Base-by-base conservation (phyloP, 2,329 filamentous ascomycete species). In the Chaetomium olivaceum region DNA sequence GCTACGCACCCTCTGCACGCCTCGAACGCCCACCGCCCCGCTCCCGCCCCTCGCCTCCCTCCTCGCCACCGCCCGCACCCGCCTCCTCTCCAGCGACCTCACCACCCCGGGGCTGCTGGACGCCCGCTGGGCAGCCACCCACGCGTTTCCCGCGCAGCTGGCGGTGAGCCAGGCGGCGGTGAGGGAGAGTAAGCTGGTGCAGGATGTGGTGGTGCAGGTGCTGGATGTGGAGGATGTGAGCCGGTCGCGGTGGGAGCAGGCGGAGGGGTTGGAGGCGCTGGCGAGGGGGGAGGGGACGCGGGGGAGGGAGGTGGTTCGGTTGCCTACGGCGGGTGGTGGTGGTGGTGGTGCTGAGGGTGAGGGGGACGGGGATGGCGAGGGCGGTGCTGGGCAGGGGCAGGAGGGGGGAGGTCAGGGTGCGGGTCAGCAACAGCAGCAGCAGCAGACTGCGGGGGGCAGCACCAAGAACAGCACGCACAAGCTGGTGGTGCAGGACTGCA, bases 171-270 rank as follows among this genome's bases (percentile, higher is more conserved):
- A 29, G n/a, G 6, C 91, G 92, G 0, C 64, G 77, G 3, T 76
- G 83, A 11, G 84, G 68, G 86, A 91, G 65, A 77, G 80, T 4
- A 79, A 77, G 0, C 79, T 98, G 0, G 67, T 79, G 0, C 82
- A 82, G 1, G 85, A 91, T 36, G 82, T 94, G 0, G 82, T 89
- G 3, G 89, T 95, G 1, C 95, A 98, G 76, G 86, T 98, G 0
- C 80, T 97, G 1, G 93, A 96, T 72, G 82, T 98, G 8, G 90
- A 96, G 74, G 93, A 98, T 74, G 84, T 98, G 23, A 85, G 89
- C 2, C 83, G 85, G 61, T 92, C 90, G 71, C 85, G 90, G 60
- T 96, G 93, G 92, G 89, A 92, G 69, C 92, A 97, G 76, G 85
- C 97, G 36, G 92, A 97, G 76, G 87, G 89, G 39, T 86, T 95